Conservation (phyloP, 805 yeast species). For the Sugiyamaella americana region DNA sequence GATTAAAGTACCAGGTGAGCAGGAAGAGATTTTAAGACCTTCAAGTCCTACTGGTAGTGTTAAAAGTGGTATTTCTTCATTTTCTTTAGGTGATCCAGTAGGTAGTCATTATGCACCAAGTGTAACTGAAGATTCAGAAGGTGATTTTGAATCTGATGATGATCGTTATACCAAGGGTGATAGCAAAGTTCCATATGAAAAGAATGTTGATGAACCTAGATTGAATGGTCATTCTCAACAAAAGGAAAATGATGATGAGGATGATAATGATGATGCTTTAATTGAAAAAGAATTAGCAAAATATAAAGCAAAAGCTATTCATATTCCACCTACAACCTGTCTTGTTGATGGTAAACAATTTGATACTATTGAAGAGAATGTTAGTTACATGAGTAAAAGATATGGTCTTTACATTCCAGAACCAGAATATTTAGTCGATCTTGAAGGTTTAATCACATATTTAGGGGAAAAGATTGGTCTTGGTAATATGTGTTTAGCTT, state of each 20-base stretch:
- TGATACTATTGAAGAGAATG: constrained; percentile 49
- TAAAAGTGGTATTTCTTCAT: constrained; percentile 17
- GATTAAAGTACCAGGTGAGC: background rate
- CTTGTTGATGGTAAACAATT: constrained; percentile 44
- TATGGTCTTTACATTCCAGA: constrained; percentile 93
- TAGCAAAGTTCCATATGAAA: background rate
- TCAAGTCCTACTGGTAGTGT: constrained; percentile 18
- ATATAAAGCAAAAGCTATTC: constrained; percentile 14
- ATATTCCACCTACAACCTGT: constrained; percentile 33
- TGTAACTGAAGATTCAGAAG: constrained; percentile 10
- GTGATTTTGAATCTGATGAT: constrained; percentile 11
- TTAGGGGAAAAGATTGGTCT: constrained; percentile 74
- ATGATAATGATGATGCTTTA: constrained; percentile 22
- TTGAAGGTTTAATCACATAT: constrained; percentile 65
- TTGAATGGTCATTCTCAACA: constrained; percentile 1
- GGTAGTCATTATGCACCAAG: constrained; percentile 13
- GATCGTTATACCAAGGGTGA: constrained; percentile 2
- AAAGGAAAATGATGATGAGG: constrained; percentile 10
- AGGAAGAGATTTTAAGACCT: constrained; percentile 9
- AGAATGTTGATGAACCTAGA: background rate
- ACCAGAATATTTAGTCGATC: constrained; percentile 56
- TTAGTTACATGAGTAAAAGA: constrained; percentile 66
- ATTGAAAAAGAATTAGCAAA: constrained; percentile 23
- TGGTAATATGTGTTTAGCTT: constrained; percentile 78
- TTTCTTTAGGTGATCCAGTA: constrained; percentile 25